Percentiles rank a stretch among this genome's conserved stretches.
Evolutionary conservation across 257 asterid species (phyloP).

Genomic region (Nicotiana undulata): DNA sequence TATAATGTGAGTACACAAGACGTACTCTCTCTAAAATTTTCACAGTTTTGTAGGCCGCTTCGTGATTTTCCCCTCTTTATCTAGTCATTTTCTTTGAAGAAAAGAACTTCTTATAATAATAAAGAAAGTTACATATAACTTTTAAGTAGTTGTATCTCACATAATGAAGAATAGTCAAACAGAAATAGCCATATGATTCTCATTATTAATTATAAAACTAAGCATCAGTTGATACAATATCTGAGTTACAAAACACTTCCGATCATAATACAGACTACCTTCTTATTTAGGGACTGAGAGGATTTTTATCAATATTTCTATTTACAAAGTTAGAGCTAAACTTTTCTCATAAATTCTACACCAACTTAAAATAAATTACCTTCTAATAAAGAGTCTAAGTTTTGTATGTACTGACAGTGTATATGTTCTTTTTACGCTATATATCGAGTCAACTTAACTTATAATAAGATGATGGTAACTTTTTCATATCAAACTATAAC

Average conservation of each 20-base stretch:
- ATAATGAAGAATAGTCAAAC: neutral
- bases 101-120: too few relatives aligned
- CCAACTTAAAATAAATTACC: neutral
- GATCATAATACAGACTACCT: neutral
- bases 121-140: neutral
- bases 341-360: neutral
- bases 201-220: neutral
- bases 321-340: neutral
- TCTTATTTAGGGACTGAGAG: neutral
- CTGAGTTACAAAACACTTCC: neutral
- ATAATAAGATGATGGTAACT: neutral
- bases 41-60: too few relatives aligned
- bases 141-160: neutral
- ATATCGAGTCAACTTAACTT: neutral
- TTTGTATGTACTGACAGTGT: neutral
- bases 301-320: neutral
- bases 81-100: too few relatives aligned
- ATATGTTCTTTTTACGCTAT: neutral
- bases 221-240: neutral
- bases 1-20: too few relatives aligned
- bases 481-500: neutral
- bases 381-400: neutral
- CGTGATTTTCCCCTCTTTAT: neutral
- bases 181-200: neutral
- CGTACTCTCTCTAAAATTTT: too few relatives aligned